Base-by-base conservation (phyloP, 176 grass and related monocot species). In the Oryza coarctata region DNA sequence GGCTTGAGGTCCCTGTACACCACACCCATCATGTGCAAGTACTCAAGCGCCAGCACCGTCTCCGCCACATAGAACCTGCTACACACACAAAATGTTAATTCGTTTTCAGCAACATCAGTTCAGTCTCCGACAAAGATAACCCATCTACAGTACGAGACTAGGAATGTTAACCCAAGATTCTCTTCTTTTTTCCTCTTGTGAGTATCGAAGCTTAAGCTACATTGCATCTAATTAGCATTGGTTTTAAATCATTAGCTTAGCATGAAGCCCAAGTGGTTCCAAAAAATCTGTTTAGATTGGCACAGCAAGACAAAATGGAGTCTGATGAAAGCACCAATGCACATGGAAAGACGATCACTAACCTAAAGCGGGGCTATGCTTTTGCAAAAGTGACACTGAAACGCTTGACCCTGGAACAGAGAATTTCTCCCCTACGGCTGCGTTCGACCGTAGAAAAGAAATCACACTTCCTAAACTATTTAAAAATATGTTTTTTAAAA, bases 1-100 rank as follows among this genome's bases (percentile, higher is more conserved):
- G 94, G 94, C 79, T 97, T 97, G 22, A 97, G 86, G 73, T 97
- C 94, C 78, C 94, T 20, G 92, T 97, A 97, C 68, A 97, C 90
- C 67, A 97, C 94, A 57, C 94, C 94, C 94, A 97, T 97, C 94
- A 97, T 97, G 87, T 97, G 94, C 81, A 97, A 85, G 80, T 97
- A 97, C 73, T 97, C 94, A 80, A 97, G 27, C 27, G 92, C 94
- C 73, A 97, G 68, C 29, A 97, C 71, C 63, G 90, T 94, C 89
- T 97, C 94, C 36, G 92, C 94, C 65, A 63, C 92, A 68, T 97
- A 97, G 80, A 97, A 97, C 83, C 94, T 97, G 87, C 12, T n/a
- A 62, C n/a, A 60, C 22, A 52, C 14, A 62, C 55, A 60, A 22
- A 60, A 60, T n/a, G n/a, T 60, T 65, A 10, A 73, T 65, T 80